These are phyloP conservation scores for Mimosa bimucronata DNA, from an alignment of 306 rosid genomes.

Conservation along the genomic window DNA sequence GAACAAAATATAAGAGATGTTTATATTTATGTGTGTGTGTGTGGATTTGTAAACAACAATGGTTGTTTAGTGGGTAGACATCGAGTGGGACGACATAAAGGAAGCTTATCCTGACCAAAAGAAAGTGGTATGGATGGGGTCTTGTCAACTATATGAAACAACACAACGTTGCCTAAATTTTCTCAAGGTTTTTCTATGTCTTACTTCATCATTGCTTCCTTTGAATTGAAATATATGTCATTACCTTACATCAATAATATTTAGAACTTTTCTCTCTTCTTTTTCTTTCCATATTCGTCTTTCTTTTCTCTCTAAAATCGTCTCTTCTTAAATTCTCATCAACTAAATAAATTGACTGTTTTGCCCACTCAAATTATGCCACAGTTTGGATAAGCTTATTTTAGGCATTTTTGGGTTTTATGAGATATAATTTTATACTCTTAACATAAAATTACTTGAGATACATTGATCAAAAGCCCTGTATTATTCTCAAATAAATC, in stretches of 20 bases:
- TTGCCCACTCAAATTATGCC: not conserved
- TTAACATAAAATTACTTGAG: too few species aligned
- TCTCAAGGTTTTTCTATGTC: conserved; percentile 23
- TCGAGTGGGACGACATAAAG: not conserved
- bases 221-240: not conserved
- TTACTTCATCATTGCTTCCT: conserved; percentile 12
- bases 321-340: not conserved
- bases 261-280: too few species aligned
- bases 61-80: not conserved
- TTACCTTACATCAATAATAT: too few species aligned
- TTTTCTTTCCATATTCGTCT: not conserved
- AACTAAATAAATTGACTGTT: not conserved
- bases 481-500: not conserved
- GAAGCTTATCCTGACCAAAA: conserved; percentile 25
- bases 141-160: conserved; percentile 15
- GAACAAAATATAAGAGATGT: not conserved
- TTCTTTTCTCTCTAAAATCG: not conserved
- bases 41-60: not conserved
- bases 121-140: not conserved
- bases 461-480: too few species aligned
- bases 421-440: too few species aligned
- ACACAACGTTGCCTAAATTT: not conserved
- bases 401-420: too few species aligned
- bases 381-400: too few species aligned
- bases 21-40: too few species aligned